These are phyloP conservation scores for Ogataea glucozyma DNA, from an alignment of 805 yeast genomes.

Conservation along the genomic window DNA sequence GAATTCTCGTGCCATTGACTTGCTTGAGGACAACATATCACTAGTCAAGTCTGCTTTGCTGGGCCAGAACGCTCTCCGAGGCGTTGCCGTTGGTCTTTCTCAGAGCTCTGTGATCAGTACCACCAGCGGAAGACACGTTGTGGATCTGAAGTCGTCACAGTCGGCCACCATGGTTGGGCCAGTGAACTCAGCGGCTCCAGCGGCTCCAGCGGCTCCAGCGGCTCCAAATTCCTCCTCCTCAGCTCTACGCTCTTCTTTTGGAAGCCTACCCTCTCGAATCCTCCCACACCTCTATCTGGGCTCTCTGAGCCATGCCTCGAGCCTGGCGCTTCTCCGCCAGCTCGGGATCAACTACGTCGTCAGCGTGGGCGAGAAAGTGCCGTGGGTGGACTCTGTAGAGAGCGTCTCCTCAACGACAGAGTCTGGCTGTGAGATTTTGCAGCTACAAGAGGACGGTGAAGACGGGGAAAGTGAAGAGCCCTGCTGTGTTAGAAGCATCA, in stretches of 20 bases:
- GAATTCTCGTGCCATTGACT: neutral
- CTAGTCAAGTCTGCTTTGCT: slow-evolving; percentile 25
- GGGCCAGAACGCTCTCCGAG: slow-evolving; percentile 6
- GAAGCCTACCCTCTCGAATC: slow-evolving; percentile 83
- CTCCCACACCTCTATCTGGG: slow-evolving; percentile 86
- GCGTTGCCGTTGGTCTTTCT: slow-evolving; percentile 13
- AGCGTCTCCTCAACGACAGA: slow-evolving; percentile 21
- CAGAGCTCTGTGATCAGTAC: slow-evolving; percentile 26
- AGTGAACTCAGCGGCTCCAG: neutral
- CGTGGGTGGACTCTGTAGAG: slow-evolving; percentile 52
- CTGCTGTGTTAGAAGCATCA: slow-evolving; percentile 46
- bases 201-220: neutral
- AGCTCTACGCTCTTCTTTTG: too few relatives aligned
- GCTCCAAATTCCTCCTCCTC: neutral
- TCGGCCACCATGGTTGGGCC: too few relatives aligned
- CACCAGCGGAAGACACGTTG: slow-evolving; percentile 33
- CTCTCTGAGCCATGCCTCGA: slow-evolving; percentile 77
- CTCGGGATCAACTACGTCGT: slow-evolving; percentile 74
- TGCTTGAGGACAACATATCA: slow-evolving; percentile 24
- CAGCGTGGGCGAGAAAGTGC: slow-evolving; percentile 79
- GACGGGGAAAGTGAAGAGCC: too few relatives aligned
- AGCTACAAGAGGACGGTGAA: slow-evolving; percentile 16
- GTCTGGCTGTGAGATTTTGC: slow-evolving; percentile 33
- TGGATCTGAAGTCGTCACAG: slow-evolving; percentile 33
- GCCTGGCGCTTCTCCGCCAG: slow-evolving; percentile 57